Percentiles rank a stretch among this genome's conserved stretches.
Evolutionary conservation across 1,284 basidiomycete genomes (phyloP).

Genomic region (Malassezia caprae): DNA sequence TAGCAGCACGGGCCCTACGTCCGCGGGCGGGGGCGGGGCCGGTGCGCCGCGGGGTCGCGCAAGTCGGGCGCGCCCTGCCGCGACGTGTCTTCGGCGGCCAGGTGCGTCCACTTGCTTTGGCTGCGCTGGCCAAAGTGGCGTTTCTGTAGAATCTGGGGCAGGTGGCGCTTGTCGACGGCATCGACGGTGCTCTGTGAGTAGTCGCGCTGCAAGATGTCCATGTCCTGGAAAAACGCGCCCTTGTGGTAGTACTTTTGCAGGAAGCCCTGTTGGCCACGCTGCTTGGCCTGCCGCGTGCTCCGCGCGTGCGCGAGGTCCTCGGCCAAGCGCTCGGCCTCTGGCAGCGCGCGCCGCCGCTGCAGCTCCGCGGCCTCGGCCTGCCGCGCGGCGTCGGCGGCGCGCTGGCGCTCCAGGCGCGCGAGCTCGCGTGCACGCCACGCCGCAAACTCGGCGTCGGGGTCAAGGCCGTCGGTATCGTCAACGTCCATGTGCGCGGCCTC

Average conservation of each 20-base stretch:
- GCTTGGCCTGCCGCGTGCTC: slow-evolving; percentile 67
- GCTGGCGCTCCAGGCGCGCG: slow-evolving; percentile 77
- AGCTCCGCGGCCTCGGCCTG: slow-evolving; percentile 80
- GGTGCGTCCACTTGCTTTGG: slow-evolving; percentile 83
- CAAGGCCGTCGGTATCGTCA: slow-evolving; percentile 87
- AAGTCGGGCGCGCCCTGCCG: slow-evolving; percentile 59
- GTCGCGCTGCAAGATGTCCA: slow-evolving; percentile 78
- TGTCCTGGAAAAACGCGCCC: slow-evolving; percentile 88
- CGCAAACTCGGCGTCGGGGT: slow-evolving; percentile 83
- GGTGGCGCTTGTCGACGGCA: slow-evolving; percentile 63
- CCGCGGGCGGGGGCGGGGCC: neutral
- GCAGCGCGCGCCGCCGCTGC: slow-evolving; percentile 75
- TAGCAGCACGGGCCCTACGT: neutral
- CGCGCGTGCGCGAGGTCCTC: slow-evolving; percentile 81
- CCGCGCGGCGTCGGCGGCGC: slow-evolving; percentile 65
- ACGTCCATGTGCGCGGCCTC: slow-evolving; percentile 68
- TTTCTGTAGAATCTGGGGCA: slow-evolving; percentile 95
- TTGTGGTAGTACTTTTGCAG: slow-evolving; percentile 99
- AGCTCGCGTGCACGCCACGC: slow-evolving; percentile 90
- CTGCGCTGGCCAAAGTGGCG: slow-evolving; percentile 87
- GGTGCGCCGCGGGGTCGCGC: slow-evolving; percentile 21
- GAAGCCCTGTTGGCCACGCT: slow-evolving; percentile 76
- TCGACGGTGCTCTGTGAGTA: slow-evolving; percentile 79
- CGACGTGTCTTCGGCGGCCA: slow-evolving; percentile 88
- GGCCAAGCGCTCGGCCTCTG: slow-evolving; percentile 76